These are phyloP conservation scores for Pilobolus umbonatus DNA, from an alignment of 192 early-diverging fungal genomes.

Conservation along the genomic window DNA sequence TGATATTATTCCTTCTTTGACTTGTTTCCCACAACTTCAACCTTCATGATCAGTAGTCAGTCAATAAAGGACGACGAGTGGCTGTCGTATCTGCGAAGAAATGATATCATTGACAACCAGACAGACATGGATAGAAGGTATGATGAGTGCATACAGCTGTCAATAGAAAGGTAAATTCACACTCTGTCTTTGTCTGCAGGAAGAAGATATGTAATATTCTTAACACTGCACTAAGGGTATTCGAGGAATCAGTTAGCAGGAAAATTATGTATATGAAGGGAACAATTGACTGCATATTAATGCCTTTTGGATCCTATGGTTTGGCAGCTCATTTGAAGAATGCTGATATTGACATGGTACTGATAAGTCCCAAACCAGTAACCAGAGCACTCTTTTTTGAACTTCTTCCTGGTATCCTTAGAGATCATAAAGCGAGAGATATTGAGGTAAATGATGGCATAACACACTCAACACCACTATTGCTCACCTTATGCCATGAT, in stretches of 20 bases:
- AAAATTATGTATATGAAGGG: background rate
- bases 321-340: conserved; percentile 11
- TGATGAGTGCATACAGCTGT: background rate
- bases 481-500: background rate
- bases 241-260: background rate
- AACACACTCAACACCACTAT: background rate
- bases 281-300: conserved; percentile 7
- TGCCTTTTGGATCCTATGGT: conserved; percentile 25
- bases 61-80: conserved; percentile 1
- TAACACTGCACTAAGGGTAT: background rate
- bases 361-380: background rate
- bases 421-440: background rate
- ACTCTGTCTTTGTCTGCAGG: background rate
- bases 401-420: background rate
- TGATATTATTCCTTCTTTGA: too few relatives aligned
- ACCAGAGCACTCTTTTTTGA: background rate
- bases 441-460: background rate
- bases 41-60: too few relatives aligned
- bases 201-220: background rate
- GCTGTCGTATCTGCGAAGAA: background rate
- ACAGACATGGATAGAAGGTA: background rate
- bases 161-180: background rate
- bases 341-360: conserved; percentile 23
- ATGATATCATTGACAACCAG: background rate
- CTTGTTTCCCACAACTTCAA: too few relatives aligned